phyloP scores from a whole-genome alignment of 257 asterid genomes.

The Haberlea rhodopensis region DNA sequence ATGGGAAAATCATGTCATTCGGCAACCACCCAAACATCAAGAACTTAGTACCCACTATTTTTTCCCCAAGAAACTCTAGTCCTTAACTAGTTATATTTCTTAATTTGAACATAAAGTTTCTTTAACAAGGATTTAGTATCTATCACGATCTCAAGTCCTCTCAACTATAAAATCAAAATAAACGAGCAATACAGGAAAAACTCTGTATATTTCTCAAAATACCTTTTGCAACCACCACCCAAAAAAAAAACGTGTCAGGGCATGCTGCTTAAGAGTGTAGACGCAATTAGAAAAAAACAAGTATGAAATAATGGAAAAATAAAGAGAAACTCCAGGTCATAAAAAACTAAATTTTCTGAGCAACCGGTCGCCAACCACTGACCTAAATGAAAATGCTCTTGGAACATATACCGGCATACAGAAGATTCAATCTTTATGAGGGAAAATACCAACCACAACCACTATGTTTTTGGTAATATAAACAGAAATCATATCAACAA shows the following conservation, averaged over 20 bases:
- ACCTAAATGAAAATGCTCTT: not conserved
- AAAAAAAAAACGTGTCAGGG: not conserved
- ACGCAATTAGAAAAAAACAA: not conserved
- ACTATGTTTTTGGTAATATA: not conserved
- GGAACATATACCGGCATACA: not conserved
- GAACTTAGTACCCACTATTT: not conserved
- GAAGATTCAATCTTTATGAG: too few relatives aligned
- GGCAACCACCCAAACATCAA: not conserved
- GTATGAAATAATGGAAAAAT: not conserved
- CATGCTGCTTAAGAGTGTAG: not conserved
- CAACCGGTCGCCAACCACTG: conserved; percentile 1
- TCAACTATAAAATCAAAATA: conserved; percentile 1
- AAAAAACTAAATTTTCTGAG: not conserved
- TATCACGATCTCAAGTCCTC: conserved; percentile 5
- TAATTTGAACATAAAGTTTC: not conserved
- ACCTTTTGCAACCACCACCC: not conserved
- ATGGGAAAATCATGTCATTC: conserved; percentile 14
- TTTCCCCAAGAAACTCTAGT: conserved; percentile 1
- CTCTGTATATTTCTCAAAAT: not conserved
- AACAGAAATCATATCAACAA: not conserved
- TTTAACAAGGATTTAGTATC: not conserved
- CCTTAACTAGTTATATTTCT: conserved; percentile 11
- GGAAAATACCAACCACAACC: not conserved
- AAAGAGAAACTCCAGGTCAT: not conserved
- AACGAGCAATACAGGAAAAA: not conserved